Evolutionary conservation across 139 green algal species (phyloP).

Genomic region (Dunaliella primolecta): DNA sequence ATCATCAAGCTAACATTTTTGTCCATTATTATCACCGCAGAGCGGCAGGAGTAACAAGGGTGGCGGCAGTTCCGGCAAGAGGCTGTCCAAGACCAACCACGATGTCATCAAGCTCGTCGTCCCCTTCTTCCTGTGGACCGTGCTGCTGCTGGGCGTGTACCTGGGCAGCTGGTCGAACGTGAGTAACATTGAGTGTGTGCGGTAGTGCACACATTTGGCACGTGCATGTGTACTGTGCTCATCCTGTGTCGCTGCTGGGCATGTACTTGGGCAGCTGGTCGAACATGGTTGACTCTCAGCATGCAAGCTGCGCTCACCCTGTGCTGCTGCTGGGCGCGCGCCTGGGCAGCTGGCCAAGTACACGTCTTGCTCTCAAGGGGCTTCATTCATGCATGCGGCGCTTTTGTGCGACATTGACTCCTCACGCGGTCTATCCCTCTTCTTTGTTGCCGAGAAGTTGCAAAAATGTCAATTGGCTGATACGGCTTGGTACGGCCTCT

Average conservation of each 20-base stretch:
- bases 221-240: no score
- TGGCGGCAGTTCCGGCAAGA: not conserved
- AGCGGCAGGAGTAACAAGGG: not conserved
- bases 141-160: slow-evolving; percentile 35
- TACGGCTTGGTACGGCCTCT: no score
- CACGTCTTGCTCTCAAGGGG: no score
- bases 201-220: no score
- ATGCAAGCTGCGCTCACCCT: no score
- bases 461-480: no score
- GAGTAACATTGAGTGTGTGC: no score
- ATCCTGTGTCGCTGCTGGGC: slow-evolving; percentile 22
- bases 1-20: no score
- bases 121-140: slow-evolving; percentile 35
- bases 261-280: slow-evolving; percentile 36
- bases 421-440: no score
- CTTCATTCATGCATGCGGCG: no score
- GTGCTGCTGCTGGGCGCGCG: slow-evolving; percentile 31
- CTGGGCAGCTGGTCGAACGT: slow-evolving; percentile 19
- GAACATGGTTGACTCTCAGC: slow-evolving; percentile 1
- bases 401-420: no score
- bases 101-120: slow-evolving; percentile 29
- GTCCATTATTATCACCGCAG: not conserved
- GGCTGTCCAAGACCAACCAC: slow-evolving; percentile 17
- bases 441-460: no score
- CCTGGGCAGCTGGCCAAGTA: slow-evolving; percentile 25